Percentiles rank a stretch among this genome's conserved stretches.
phyloP scores from a whole-genome alignment of 139 green algal genomes.

The Chlorella vulgaris region DNA sequence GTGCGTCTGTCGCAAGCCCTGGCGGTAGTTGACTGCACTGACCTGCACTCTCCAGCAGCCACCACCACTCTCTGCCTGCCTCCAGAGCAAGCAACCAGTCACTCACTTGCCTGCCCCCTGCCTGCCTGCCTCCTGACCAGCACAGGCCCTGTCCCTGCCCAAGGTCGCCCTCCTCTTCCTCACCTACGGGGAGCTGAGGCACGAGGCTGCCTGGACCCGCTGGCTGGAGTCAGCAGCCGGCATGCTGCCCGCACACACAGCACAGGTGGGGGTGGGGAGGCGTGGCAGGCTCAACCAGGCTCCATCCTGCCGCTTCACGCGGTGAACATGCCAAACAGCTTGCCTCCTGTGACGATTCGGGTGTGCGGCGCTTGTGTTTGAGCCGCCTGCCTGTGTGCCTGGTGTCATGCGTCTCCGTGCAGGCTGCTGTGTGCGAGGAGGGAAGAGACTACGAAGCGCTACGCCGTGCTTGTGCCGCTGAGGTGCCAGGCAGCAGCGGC shows the following conservation, averaged over 20 bases:
- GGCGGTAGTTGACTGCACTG: neutral
- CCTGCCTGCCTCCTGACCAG: neutral
- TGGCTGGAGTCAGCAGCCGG: conserved; percentile 42
- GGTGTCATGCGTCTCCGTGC: neutral
- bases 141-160: conserved; percentile 4
- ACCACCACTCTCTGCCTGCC: too few relatives aligned
- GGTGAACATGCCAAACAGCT: too few relatives aligned
- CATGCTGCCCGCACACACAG: conserved; percentile 14
- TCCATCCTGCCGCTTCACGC: too few relatives aligned
- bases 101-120: neutral
- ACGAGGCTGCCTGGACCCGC: conserved; percentile 34
- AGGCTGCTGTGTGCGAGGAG: neutral
- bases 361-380: too few relatives aligned
- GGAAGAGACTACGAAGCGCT: neutral
- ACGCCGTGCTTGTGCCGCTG: neutral
- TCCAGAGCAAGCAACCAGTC: neutral
- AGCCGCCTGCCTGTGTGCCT: neutral
- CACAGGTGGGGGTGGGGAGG: too few relatives aligned
- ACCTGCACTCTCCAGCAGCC: neutral
- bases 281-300: too few relatives aligned
- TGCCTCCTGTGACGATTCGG: neutral
- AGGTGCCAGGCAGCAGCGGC: neutral
- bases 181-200: conserved; percentile 17
- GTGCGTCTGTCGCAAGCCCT: too few relatives aligned
- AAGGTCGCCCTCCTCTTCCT: conserved; percentile 54